Percentiles rank a stretch among this genome's conserved stretches.
Conservation (phyloP, 306 rosid species). For the Vigna mungo region DNA sequence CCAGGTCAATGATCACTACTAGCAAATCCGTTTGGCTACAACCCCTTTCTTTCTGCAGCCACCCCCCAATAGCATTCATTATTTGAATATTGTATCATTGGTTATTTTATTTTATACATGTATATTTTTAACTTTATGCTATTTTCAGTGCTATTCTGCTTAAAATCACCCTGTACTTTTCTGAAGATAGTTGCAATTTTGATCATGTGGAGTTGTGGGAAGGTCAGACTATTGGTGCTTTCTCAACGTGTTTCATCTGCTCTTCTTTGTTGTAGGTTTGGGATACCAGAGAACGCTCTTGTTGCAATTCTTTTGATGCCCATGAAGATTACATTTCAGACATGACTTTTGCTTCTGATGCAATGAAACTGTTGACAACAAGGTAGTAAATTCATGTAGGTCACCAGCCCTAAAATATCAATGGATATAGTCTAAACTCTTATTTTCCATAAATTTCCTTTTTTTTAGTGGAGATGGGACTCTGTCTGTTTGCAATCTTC, state of each 20-base stretch:
- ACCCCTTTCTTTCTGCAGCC: no score
- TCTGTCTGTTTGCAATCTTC: slow-evolving; percentile 89
- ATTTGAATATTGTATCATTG: slow-evolving; percentile 8
- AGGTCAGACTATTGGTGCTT: not conserved
- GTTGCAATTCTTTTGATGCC: slow-evolving; percentile 73
- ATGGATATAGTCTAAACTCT: slow-evolving; percentile 17
- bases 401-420: slow-evolving; percentile 19
- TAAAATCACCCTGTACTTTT: not conserved
- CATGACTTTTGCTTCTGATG: slow-evolving; percentile 78
- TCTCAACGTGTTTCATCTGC: slow-evolving; percentile 32
- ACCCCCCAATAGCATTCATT: not conserved
- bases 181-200: slow-evolving; percentile 19
- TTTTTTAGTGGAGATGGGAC: slow-evolving; percentile 89
- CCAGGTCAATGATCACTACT: no score
- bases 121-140: not conserved
- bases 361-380: slow-evolving; percentile 79
- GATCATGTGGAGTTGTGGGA: slow-evolving; percentile 18
- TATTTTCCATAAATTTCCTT: slow-evolving; percentile 20
- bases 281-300: slow-evolving; percentile 89
- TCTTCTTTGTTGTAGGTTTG: slow-evolving; percentile 62
- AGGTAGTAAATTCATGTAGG: slow-evolving; percentile 57
- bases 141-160: slow-evolving; percentile 1
- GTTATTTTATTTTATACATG: not conserved
- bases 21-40: no score
- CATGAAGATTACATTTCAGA: slow-evolving; percentile 87